phyloP scores from a whole-genome alignment of 192 early-diverging fungal genomes.

The Umbelopsis isabellina region DNA sequence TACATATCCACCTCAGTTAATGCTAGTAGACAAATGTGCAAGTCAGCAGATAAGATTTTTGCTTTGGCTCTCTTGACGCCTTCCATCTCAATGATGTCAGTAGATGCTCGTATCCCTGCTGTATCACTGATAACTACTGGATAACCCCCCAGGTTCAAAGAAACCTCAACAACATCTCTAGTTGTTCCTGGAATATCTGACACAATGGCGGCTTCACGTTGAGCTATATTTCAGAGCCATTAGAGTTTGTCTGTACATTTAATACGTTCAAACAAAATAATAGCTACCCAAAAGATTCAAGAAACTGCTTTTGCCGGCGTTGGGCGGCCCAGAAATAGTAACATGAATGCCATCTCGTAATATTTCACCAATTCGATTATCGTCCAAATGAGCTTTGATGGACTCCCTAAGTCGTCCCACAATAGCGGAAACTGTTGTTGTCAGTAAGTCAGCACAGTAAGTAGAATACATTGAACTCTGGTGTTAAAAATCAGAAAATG shows the following conservation, averaged over 20 bases:
- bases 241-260: not conserved
- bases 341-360: conserved; percentile 70
- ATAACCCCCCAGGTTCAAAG: conserved; percentile 74
- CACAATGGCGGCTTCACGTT: conserved; percentile 75
- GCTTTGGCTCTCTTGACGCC: conserved; percentile 67
- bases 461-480: too few relatives aligned
- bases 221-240: conserved; percentile 43
- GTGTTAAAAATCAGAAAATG: not conserved
- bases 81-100: conserved; percentile 68
- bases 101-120: conserved; percentile 63
- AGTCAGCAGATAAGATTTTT: conserved; percentile 54
- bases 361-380: conserved; percentile 72
- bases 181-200: conserved; percentile 78
- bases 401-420: conserved; percentile 24
- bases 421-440: not conserved
- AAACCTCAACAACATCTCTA: conserved; percentile 74
- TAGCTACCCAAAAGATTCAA: conserved; percentile 63
- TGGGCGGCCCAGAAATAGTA: conserved; percentile 75
- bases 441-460: not conserved
- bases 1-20: conserved; percentile 30
- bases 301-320: conserved; percentile 79
- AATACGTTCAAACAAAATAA: not conserved
- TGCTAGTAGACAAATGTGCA: conserved; percentile 68
- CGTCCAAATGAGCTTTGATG: conserved; percentile 56
- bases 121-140: conserved; percentile 77